Base-by-base conservation (phyloP, 148 eudicot species). In the Rhododendron ferrugineum region DNA sequence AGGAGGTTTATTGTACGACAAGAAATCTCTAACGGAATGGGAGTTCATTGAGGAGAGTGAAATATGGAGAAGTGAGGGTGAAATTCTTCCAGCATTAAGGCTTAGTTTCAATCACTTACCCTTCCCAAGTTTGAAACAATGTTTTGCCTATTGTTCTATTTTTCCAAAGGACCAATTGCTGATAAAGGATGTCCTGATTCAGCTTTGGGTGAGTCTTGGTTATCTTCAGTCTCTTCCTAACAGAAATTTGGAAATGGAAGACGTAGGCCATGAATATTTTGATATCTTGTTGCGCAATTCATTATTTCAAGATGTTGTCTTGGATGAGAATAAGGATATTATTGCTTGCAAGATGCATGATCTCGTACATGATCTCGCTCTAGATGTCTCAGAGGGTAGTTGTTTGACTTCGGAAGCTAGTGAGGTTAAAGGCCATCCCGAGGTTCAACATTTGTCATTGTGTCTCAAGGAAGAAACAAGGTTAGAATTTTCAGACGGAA, bases 281-380 rank as follows among this genome's bases (percentile, higher is more conserved):
- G 6, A 37, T 5, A 37, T 37, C 42, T 37, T 37, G 42, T 37
- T 37, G 42, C 42, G 42, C 42, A 37, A 37, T 37, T 37, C 42
- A 37, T 0, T 37, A 37, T 37, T 37, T 5, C 42, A 37, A 37
- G 42, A 37, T 37, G 42, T 37, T 37, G 42, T 37, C 6, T 37
- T 37, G 42, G 42, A 37, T 37, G 42, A 37, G 42, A 5, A 37
- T 37, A 37, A 37, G 0, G 6, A 37, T 37, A 5, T 37, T 37
- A 5, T 37, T 5, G 42, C 42, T 37, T 37, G 42, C 42, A 37
- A 37, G 42, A 37, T 37, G 42, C 40, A 37, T 37, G 40, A 37
- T 37, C 18, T 87, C 72, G 54, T 78, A 68, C 83, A 86, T 68
- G 88, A 86, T 78, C 85, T 86, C 23, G 88, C 88, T 62, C 4